A percentile compares a stretch with the other conserved stretches of the same genome.
These are phyloP conservation scores for Stephanodiscus minutulus DNA, from an alignment of 108 stramenopile species.

Conservation along the genomic window DNA sequence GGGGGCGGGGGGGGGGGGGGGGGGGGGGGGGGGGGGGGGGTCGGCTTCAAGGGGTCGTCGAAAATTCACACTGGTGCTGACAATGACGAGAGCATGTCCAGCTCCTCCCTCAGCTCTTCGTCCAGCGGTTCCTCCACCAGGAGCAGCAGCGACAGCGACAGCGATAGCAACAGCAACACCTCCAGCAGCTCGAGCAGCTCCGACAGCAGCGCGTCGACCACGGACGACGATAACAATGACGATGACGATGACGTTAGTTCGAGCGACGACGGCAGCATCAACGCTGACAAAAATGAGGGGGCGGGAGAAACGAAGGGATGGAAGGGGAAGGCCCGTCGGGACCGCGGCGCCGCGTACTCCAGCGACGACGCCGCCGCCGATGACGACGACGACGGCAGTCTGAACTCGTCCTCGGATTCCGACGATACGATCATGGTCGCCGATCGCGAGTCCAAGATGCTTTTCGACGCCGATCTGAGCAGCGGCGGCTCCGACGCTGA, in stretches of 20 bases:
- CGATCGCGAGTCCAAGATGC: constrained; percentile 48
- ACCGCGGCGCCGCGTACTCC: neutral
- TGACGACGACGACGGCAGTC: neutral
- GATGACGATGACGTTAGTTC: constrained; percentile 3
- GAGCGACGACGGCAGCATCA: constrained; percentile 3
- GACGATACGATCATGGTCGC: constrained; percentile 32
- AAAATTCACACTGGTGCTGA: neutral
- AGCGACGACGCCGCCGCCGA: neutral
- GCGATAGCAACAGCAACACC: constrained; percentile 7
- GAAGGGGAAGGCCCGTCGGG: neutral
- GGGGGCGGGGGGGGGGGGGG: too few relatives aligned
- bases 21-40: neutral
- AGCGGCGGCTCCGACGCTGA: constrained; percentile 25
- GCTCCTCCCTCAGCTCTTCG: too few relatives aligned
- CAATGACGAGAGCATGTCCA: neutral
- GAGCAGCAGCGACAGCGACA: neutral
- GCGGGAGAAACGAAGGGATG: neutral
- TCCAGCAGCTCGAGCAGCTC: constrained; percentile 10
- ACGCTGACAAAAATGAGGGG: neutral
- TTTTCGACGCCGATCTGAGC: constrained; percentile 53
- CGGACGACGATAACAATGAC: neutral
- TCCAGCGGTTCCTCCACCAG: constrained; percentile 2
- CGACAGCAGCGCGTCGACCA: neutral
- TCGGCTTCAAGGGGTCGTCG: neutral
- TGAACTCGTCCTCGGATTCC: constrained; percentile 6